phyloP scores from a whole-genome alignment of 202 grass and related monocot species.

The Digitaria exilis region DNA sequence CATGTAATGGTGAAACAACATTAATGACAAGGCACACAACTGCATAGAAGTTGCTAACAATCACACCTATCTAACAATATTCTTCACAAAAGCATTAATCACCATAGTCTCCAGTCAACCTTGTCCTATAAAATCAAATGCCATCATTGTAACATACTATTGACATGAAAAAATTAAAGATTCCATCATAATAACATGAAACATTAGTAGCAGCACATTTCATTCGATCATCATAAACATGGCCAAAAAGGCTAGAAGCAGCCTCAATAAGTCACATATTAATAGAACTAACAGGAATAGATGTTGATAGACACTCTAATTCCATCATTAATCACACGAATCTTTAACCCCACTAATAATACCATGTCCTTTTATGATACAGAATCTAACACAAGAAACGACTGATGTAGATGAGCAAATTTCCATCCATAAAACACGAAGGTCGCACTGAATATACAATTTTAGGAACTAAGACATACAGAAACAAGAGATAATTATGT shows the following conservation, averaged over 20 bases:
- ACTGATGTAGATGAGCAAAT: background rate
- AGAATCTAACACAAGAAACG: background rate
- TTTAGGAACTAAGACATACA: background rate
- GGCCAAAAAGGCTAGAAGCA: constrained; percentile 2
- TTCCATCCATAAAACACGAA: constrained; percentile 14
- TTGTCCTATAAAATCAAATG: background rate
- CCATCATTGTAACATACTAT: background rate
- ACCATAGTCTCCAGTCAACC: background rate
- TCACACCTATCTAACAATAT: background rate
- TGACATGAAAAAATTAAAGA: background rate
- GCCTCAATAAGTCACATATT: background rate
- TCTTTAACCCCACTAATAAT: background rate
- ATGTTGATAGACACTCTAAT: background rate
- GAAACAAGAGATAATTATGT: constrained; percentile 10
- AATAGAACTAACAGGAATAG: background rate
- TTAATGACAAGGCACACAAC: constrained; percentile 12
- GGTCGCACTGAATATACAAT: constrained; percentile 15
- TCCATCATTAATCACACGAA: background rate
- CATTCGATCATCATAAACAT: constrained; percentile 8
- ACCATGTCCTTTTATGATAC: background rate
- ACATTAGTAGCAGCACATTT: constrained; percentile 14
- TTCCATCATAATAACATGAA: constrained; percentile 19
- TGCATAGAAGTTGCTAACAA: background rate
- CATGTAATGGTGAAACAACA: constrained; percentile 11
- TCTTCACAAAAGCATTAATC: background rate